Conservation (phyloP, 257 asterid genomes). For the Marsdenia floribunda region DNA sequence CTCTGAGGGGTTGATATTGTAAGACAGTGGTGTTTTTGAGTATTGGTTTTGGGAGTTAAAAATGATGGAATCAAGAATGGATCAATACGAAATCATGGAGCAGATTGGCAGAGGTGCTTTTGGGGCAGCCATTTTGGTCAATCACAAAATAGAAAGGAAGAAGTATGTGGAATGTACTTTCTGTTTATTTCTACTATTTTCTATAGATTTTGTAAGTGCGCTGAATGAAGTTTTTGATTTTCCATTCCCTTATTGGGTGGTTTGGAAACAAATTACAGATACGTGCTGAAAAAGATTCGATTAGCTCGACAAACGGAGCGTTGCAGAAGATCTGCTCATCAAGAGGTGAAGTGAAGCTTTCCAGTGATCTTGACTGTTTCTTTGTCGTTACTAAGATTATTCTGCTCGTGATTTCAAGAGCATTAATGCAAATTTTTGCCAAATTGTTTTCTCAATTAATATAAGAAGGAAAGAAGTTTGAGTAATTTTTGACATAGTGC, state of each 20-base stretch:
- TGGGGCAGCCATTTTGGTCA: constrained; percentile 97
- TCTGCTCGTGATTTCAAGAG: not conserved
- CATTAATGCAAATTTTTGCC: not conserved
- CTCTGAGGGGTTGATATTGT: not conserved
- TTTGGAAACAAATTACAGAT: constrained; percentile 41
- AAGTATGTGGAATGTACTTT: constrained; percentile 43
- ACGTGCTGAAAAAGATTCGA: constrained; percentile 93
- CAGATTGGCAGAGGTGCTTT: constrained; percentile 99
- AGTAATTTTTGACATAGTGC: not conserved
- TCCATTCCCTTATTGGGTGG: constrained; percentile 12
- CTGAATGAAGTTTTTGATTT: constrained; percentile 1
- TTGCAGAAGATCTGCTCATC: constrained; percentile 99
- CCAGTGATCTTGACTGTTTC: constrained; percentile 12
- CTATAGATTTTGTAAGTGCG: constrained; percentile 14
- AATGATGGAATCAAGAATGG: constrained; percentile 86
- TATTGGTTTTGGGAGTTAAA: constrained; percentile 13
- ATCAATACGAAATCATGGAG: constrained; percentile 99
- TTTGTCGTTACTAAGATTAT: not conserved
- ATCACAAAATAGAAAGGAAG: constrained; percentile 82
- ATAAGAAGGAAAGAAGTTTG: not conserved
- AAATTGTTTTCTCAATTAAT: not conserved
- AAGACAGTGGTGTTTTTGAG: not conserved
- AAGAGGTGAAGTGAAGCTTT: constrained; percentile 51
- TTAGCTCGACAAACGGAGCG: constrained; percentile 97
- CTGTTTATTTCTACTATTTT: not conserved